A percentile compares a stretch with the other conserved stretches of the same genome.
These are phyloP conservation scores for Suillus tomentosus DNA, from an alignment of 768 basidiomycete species.

Conservation along the genomic window DNA sequence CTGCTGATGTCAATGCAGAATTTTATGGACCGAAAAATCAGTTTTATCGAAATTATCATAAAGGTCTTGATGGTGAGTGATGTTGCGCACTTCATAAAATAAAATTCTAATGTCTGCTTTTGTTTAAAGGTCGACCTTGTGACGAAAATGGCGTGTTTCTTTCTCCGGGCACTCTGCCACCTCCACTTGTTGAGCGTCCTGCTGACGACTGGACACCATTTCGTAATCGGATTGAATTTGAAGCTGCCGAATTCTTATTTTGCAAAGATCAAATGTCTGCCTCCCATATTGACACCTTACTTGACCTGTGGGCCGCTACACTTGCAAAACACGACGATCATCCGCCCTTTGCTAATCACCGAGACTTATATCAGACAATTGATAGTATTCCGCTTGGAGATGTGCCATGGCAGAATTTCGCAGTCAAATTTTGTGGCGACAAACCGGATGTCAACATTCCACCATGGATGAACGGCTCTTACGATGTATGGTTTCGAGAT, in stretches of 20 bases:
- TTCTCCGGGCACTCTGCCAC: conserved; percentile 6
- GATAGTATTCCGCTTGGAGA: conserved; percentile 29
- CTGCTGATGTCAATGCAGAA: not conserved
- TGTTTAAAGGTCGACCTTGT: conserved; percentile 12
- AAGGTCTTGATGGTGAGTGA: not conserved
- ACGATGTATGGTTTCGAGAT: conserved; percentile 31
- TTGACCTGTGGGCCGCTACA: conserved; percentile 27
- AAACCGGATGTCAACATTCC: conserved; percentile 18
- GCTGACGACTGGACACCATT: conserved; percentile 22
- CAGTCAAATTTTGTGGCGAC: conserved; percentile 19
- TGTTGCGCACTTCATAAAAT: not conserved
- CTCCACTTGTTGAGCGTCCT: not conserved
- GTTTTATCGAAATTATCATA: conserved; percentile 8
- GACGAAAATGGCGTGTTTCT: conserved; percentile 10
- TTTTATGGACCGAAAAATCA: conserved; percentile 7
- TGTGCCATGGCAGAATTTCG: conserved; percentile 30
- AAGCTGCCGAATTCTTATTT: conserved; percentile 25
- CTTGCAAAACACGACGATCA: conserved; percentile 3
- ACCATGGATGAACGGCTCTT: conserved; percentile 29
- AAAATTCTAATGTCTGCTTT: not conserved
- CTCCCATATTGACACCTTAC: conserved; percentile 26
- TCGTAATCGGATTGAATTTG: conserved; percentile 14
- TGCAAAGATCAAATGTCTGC: conserved; percentile 24
- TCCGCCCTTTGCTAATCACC: conserved; percentile 24
- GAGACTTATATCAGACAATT: conserved; percentile 28